Conservation (phyloP, 1,284 basidiomycete genomes). For the Ceratobasidium sp. region DNA sequence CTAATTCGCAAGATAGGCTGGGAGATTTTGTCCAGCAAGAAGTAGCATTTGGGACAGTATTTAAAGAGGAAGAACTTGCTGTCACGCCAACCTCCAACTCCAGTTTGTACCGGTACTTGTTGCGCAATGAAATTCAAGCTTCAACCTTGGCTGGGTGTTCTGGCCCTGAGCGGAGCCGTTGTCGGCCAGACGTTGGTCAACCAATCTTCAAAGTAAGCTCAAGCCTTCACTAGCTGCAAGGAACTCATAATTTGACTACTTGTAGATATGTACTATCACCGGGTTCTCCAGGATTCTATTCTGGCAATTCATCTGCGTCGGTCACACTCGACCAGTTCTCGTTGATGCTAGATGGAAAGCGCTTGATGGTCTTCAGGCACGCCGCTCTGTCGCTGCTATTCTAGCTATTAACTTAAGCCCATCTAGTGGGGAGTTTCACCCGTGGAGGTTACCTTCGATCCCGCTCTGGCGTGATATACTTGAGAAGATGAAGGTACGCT, state of each 20-base stretch:
- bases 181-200: not conserved
- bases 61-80: not conserved
- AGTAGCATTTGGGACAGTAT: not conserved
- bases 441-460: constrained; percentile 32
- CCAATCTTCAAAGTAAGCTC: not conserved
- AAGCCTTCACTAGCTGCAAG: not conserved
- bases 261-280: constrained; percentile 31
- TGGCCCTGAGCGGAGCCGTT: not conserved
- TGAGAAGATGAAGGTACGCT: constrained; percentile 25
- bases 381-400: too few species aligned
- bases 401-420: too few species aligned
- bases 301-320: constrained; percentile 59
- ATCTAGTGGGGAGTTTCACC: constrained; percentile 34
- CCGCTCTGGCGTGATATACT: constrained; percentile 37
- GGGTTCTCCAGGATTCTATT: constrained; percentile 57
- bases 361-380: constrained; percentile 12
- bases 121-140: not conserved
- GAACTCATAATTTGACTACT: not conserved
- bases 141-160: not conserved
- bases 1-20: not conserved
- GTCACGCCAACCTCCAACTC: not conserved
- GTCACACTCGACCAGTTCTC: constrained; percentile 56
- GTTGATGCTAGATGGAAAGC: constrained; percentile 32
- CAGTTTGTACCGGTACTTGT: not conserved
- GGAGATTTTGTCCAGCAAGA: not conserved